Evolutionary conservation across 164 flowering plant genomes (phyloP), one percentile per base, ranked within the genome.

Genomic region (Magnolia sinica): DNA sequence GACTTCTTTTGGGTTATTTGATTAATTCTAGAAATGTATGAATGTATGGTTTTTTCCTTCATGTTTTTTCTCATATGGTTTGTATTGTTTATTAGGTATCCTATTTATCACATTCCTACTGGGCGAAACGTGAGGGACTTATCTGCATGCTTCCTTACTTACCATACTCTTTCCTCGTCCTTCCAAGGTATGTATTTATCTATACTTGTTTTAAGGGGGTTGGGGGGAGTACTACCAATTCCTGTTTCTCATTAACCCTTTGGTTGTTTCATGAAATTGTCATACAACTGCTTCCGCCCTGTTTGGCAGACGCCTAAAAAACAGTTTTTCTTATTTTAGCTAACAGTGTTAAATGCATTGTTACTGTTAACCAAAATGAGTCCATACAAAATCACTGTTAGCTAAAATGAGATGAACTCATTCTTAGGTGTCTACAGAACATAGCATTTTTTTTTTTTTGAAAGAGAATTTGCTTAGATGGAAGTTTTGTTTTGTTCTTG

Each of bases 41-140:
- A 10, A 10, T 55, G 3, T 16, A 55, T 55, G 61, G 5, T 31
- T 27, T 68, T 31, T 1, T 68, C 7, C 19, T 31, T 31, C 31
- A 11, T 13, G 19, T 16, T 68, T 68, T 2, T 29, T 2, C 55
- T 7, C 55, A 8, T 50, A 20, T n/a, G 51, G 3, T 29, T 31
- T 73, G 14, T 73, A 37, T 67, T 9, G 73, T 19, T 52, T 13
- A 9, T 52, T 77, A 91, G 92, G 95, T 90, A 88, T 73, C 94
- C 94, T 5, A 90, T 89, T 11, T 90, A 90, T 80, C 90, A 87
- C 65, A 88, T 90, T 78, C 92, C 94, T 7, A 67, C 78, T 1
- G 77, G 76, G 73, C 79, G 76, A 76, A 80, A 61, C 13, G 79
- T 83, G 23, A 89, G 83, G 81, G 91, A 88, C 79, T 76, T 90